These are phyloP conservation scores for Paramyrothecium sp. DNA, from an alignment of 2,329 filamentous ascomycete species.

Conservation along the genomic window DNA sequence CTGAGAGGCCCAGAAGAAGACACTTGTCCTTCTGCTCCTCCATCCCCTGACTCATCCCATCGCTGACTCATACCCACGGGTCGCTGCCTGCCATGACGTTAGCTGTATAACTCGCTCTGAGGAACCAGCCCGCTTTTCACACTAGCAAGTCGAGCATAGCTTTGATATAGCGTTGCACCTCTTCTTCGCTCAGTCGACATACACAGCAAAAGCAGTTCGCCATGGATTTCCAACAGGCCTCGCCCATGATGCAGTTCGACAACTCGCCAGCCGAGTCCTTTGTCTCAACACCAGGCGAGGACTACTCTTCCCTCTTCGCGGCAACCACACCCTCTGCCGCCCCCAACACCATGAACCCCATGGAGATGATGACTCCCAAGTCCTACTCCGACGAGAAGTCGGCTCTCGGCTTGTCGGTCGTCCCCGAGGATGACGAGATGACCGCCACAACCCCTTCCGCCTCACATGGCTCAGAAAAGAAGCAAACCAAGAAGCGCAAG, in stretches of 20 bases:
- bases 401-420: constrained; percentile 14
- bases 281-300: constrained; percentile 48
- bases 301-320: constrained; percentile 48
- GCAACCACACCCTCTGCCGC: constrained; percentile 26
- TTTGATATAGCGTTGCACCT: neutral
- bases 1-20: constrained; percentile 6
- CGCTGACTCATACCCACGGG: constrained; percentile 17
- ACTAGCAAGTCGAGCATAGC: neutral
- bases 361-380: constrained; percentile 50
- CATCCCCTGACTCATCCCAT: constrained; percentile 16
- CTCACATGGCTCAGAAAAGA: constrained; percentile 53
- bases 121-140: constrained; percentile 5
- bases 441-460: constrained; percentile 9
- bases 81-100: constrained; percentile 20
- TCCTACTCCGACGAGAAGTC: constrained; percentile 33
- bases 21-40: constrained; percentile 7
- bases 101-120: constrained; percentile 11
- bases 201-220: constrained; percentile 10
- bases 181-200: constrained; percentile 2
- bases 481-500: constrained; percentile 88
- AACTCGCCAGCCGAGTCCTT: constrained; percentile 54
- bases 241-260: constrained; percentile 51
- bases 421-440: constrained; percentile 18
- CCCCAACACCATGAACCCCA: constrained; percentile 37
- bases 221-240: constrained; percentile 39